These are phyloP conservation scores for Solanum gandarillasii DNA, from an alignment of 257 asterid genomes.

Conservation along the genomic window DNA sequence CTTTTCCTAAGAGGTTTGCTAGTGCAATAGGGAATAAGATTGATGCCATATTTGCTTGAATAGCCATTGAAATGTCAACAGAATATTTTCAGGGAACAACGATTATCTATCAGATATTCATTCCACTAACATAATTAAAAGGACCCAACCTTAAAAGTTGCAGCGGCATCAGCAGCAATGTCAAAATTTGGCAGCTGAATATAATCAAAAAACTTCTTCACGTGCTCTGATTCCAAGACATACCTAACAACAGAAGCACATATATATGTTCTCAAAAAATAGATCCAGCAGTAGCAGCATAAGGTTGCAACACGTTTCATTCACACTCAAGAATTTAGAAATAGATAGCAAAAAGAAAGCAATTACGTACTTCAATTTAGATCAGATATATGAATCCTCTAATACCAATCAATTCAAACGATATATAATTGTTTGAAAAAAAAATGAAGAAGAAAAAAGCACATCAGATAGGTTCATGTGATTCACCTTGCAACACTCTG, in stretches of 20 bases:
- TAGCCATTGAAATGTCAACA: neutral
- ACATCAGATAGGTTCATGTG: neutral
- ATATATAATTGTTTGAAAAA: neutral
- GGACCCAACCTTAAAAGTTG: conserved; percentile 34
- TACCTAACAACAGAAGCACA: conserved; percentile 11
- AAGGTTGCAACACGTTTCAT: neutral
- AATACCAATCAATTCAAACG: neutral
- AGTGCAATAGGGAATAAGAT: neutral
- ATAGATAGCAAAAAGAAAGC: neutral
- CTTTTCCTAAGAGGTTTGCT: neutral
- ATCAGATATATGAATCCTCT: neutral
- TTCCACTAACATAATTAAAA: neutral
- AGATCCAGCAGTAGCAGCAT: neutral
- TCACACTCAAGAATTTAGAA: neutral
- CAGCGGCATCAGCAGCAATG: conserved; percentile 45
- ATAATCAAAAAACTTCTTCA: conserved; percentile 38
- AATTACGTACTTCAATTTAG: neutral
- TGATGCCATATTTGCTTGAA: neutral
- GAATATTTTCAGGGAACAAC: neutral
- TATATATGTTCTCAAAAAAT: neutral
- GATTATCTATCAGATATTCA: neutral
- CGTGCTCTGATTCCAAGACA: conserved; percentile 35
- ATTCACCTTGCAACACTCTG: conserved; percentile 88
- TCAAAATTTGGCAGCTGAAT: conserved; percentile 43
- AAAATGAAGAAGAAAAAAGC: neutral